phyloP scores from a whole-genome alignment of 2,329 filamentous ascomycete genomes.

The Fusarium devonianum region DNA sequence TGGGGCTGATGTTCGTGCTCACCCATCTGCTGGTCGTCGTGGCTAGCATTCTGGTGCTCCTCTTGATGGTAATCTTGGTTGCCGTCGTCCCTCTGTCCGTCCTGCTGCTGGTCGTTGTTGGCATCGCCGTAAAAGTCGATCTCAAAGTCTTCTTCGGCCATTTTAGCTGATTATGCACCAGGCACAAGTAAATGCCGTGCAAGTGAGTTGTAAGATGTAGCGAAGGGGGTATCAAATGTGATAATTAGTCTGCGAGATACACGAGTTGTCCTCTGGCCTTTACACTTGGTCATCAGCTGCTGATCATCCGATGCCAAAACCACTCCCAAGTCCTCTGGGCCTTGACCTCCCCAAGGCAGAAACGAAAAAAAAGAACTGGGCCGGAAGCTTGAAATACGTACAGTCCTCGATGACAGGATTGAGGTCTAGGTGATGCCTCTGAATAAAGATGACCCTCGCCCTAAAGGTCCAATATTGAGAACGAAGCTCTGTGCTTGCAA shows the following conservation, averaged over 20 bases:
- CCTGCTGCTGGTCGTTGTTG: slow-evolving; percentile 53
- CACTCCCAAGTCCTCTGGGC: slow-evolving; percentile 11
- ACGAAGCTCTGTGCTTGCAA: slow-evolving; percentile 71
- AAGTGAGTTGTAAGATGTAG: slow-evolving; percentile 12
- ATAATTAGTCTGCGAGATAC: slow-evolving; percentile 43
- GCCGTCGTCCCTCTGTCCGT: slow-evolving; percentile 45
- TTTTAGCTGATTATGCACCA: slow-evolving; percentile 45
- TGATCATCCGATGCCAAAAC: slow-evolving; percentile 31
- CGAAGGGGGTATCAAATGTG: slow-evolving; percentile 30
- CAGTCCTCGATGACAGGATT: slow-evolving; percentile 52
- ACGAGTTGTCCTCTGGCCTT: slow-evolving; percentile 37
- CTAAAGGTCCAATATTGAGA: slow-evolving; percentile 52
- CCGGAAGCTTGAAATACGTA: slow-evolving; percentile 62
- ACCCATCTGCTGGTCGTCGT: slow-evolving; percentile 50
- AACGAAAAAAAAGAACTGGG: slow-evolving; percentile 43
- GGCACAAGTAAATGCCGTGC: slow-evolving; percentile 28
- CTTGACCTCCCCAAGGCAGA: slow-evolving; percentile 28
- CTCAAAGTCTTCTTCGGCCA: slow-evolving; percentile 76
- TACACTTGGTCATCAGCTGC: slow-evolving; percentile 39
- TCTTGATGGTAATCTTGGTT: slow-evolving; percentile 39
- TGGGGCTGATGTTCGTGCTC: slow-evolving; percentile 53
- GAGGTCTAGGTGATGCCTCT: slow-evolving; percentile 28
- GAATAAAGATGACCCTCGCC: slow-evolving; percentile 32
- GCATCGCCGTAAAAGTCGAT: slow-evolving; percentile 76
- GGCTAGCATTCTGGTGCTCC: slow-evolving; percentile 40